Evolutionary conservation across 139 green algal genomes (phyloP), one percentile per base, ranked within the genome.

Genomic region (Picochlorum sp.): DNA sequence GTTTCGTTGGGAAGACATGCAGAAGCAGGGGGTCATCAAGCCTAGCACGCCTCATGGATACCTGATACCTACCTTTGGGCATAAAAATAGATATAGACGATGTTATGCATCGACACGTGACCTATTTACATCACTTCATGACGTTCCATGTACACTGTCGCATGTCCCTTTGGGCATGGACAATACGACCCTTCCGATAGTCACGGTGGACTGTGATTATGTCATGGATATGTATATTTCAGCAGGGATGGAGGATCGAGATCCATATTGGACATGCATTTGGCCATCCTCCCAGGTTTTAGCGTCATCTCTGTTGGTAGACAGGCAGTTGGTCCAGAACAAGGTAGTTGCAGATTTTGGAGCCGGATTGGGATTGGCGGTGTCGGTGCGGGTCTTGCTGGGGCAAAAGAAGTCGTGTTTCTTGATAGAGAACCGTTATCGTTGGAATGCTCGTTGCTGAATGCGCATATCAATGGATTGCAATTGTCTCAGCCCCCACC

Each of bases 211-310:
- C n/a, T 54, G 47, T 21, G 47, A 54, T 21, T 20, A 57, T 41
- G 81, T 92, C 4, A 82, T 94, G 61, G 80, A 94, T 51, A 75
- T 83, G 66, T 94, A 92, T 71, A 85, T 94, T 10, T 55, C 62
- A 0, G 51, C 50, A 16, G 77, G 82, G n/a, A 61, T 66, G 45
- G 38, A 23, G 28, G 63, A 67, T 30, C 60, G 70, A 21, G 64
- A 91, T 73, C 78, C 83, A 5, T 91, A 88, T 73, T 91, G 86
- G 86, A 68, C 66, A 14, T 73, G 79, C 14, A 75, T 73, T 8
- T 96, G 89, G 89, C 86, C 88, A 8, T 90, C 82, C 0, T 85
- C 88, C 3, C 61, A 93, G 6, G 81, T 82, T 14, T 71, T 95
- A 21, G 80, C 85, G 0, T 55, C 81, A 30, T 41, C 78, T 55